Evolutionary conservation across 768 basidiomycete species (phyloP), one percentile per base, ranked within the genome.

Genomic region (Brasilioporus rufonigricans): DNA sequence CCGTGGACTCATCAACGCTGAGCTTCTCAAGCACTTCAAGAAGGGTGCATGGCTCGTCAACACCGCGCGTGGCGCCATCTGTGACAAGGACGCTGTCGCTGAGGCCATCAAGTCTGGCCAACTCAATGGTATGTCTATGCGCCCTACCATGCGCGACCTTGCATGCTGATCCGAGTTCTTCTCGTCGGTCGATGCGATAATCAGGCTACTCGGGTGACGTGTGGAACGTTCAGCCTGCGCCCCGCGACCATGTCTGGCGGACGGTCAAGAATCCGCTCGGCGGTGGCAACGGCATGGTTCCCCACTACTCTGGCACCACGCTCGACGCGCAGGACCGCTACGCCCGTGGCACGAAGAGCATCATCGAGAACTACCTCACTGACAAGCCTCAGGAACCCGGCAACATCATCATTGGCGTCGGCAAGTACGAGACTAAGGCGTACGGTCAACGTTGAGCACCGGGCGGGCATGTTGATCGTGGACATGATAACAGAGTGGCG

Each of bases 41-140:
- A 87, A 89, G 70, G 93, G 91, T 46, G 82, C 92, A 16, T 93
- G 89, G 88, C 83, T 95, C 64, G 87, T 96, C 66, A 96, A 96
- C 81, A 93, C 91, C 27, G 91, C 91, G 48, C 90, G 92, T 61
- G 93, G 93, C 41, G 93, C 93, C 39, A 93, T 96, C 64, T 92
- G 89, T 68, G 86, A 91, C 73, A 84, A 84, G 61, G 84, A 92
- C 57, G 91, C 84, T 40, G 86, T 95, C 55, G 85, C 86, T 5
- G 84, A 69, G 0, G 91, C 93, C 13, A 69, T 96, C 52, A 77
- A 82, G 74, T 84, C 80, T 49, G 93, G 93, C 18, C 88, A 91
- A 29, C 71, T 95, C 57, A 70, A 74, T 52, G 93, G 87, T 71
- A 41, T 45, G 60, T 62, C 43, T 14, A 11, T 41, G 4, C 6